Base-by-base conservation (phyloP, 805 yeast species). In the Wickerhamomyces chaumierensis region DNA sequence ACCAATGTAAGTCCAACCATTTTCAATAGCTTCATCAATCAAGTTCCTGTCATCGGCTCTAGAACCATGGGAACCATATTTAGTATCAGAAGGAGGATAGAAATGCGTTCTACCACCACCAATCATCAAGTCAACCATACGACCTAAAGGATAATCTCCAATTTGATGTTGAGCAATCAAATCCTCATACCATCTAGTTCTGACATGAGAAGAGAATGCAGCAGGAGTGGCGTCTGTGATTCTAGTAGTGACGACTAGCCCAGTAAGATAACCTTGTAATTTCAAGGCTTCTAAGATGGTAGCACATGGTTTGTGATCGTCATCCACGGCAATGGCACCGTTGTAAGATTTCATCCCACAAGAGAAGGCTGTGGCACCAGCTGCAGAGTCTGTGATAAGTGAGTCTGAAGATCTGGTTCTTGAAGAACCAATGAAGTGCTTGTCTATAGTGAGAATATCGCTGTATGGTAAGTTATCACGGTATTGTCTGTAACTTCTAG, bases 161-260 rank as follows among this genome's bases (percentile, higher is more conserved):
- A 88, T 58, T 55, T 85, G 92, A 44, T 88, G 96, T 51, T 75
- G 74, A 4, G 96, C 96, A 55, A 88, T 86, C 58, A 77, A 66
- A 53, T 82, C 88, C 57, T 87, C 94, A 62, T 81, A 84, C 48
- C 63, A 69, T 53, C 97, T 71, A 53, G 65, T 71, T 46, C 78
- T 78, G 13, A 70, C 92, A 56, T 88, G 97, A 3, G 94, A 51
- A 32, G 85, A 75, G 56, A 86, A 88, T 0, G 88, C 77, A 12
- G 95, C 96, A 0, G 96, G 96, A 0, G 96, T 88, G 14, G 96
- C 96, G 56, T 88, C 96, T 8, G 96, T 85, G 47, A 88, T 73
- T 45, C 94, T 71, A 0, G 96, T 87, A 20, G 95, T 88, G 21
- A 87, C 96, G 19, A 88, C 96, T 36, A 88, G 63, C 0, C 96